A percentile compares a stretch with the other conserved stretches of the same genome.
phyloP scores from a whole-genome alignment of 2,329 filamentous ascomycete genomes.

The Fusarium verticillioides region DNA sequence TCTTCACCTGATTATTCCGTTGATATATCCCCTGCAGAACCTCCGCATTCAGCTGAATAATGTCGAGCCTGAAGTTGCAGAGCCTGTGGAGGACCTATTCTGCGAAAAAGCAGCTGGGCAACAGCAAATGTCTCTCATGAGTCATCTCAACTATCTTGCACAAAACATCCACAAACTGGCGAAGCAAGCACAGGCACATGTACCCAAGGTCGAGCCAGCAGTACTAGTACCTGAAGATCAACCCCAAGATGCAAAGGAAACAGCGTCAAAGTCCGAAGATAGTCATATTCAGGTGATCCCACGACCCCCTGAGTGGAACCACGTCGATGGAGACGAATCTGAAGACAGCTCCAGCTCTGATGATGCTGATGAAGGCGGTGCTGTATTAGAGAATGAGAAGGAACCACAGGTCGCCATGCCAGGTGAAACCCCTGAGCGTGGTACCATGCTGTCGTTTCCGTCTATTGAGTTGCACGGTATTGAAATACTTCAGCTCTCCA shows the following conservation, averaged over 20 bases:
- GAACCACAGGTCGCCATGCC: constrained; percentile 33
- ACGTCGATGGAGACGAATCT: constrained; percentile 57
- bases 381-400: constrained; percentile 48
- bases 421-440: constrained; percentile 64
- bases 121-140: constrained; percentile 72
- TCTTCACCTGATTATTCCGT: constrained; percentile 75
- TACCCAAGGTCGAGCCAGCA: constrained; percentile 26
- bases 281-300: constrained; percentile 78
- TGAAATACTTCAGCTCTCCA: constrained; percentile 76
- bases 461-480: constrained; percentile 80
- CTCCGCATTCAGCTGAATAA: constrained; percentile 74
- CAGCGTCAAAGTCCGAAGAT: constrained; percentile 51
- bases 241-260: neutral
- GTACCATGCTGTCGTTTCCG: constrained; percentile 83
- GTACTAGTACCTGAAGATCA: constrained; percentile 20
- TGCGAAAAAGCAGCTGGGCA: constrained; percentile 66
- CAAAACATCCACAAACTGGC: constrained; percentile 77
- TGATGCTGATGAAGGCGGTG: constrained; percentile 57
- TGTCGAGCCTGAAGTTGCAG: constrained; percentile 68
- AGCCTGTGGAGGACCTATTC: constrained; percentile 74
- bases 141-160: constrained; percentile 78
- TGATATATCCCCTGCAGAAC: constrained; percentile 76
- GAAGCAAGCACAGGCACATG: constrained; percentile 65
- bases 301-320: constrained; percentile 80
- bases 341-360: constrained; percentile 60